phyloP scores from a whole-genome alignment of 208 protist species.

The Herpetomonas samuelpessoai region DNA sequence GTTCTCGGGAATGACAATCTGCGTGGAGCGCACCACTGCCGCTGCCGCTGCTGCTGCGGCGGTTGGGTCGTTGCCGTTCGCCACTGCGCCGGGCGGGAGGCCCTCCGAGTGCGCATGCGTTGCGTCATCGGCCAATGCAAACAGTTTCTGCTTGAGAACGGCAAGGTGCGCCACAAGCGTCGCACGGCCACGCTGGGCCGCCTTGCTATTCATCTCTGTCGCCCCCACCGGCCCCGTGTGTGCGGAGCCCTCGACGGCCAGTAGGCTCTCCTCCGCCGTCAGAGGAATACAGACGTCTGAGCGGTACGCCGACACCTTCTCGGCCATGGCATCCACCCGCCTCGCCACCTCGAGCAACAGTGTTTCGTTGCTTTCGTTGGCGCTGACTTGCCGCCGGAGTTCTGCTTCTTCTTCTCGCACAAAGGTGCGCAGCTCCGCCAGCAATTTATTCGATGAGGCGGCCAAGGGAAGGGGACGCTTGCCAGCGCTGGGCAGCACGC shows the following conservation, averaged over 20 bases:
- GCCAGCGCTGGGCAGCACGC: not conserved
- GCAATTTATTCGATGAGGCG: slow-evolving; percentile 24
- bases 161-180: slow-evolving; percentile 31
- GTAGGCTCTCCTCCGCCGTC: slow-evolving; percentile 4
- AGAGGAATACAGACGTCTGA: slow-evolving; percentile 32
- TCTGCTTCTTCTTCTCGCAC: slow-evolving; percentile 30
- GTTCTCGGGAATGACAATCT: slow-evolving; percentile 30
- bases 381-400: slow-evolving; percentile 14
- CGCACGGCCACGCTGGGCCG: slow-evolving; percentile 13
- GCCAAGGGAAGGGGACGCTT: slow-evolving; percentile 9
- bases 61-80: not conserved
- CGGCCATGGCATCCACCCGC: slow-evolving; percentile 30
- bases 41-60: not conserved
- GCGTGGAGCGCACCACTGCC: slow-evolving; percentile 18
- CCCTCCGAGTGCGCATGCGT: not conserved
- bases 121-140: slow-evolving; percentile 59
- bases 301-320: slow-evolving; percentile 28
- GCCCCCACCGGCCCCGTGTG: not conserved
- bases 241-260: not conserved
- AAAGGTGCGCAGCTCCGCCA: slow-evolving; percentile 36
- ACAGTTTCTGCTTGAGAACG: slow-evolving; percentile 42
- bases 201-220: not conserved
- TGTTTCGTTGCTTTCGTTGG: slow-evolving; percentile 17
- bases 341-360: slow-evolving; percentile 31
- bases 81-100: not conserved